These are phyloP conservation scores for Erigeron canadensis DNA, from an alignment of 129 eudicot species.

Conservation along the genomic window DNA sequence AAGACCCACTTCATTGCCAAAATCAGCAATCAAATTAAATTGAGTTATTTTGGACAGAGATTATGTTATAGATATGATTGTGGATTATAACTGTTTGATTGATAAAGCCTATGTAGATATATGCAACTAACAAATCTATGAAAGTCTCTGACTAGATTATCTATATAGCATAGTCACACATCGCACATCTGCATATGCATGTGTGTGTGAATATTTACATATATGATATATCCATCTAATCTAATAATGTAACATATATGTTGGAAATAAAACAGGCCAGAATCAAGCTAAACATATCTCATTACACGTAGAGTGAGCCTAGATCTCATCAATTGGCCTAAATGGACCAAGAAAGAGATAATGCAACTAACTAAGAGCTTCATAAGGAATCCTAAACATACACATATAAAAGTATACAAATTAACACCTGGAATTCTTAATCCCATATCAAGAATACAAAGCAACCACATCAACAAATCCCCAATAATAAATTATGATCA, in stretches of 20 bases:
- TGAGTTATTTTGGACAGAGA: not conserved
- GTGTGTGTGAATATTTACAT: not conserved
- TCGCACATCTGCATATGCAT: no score
- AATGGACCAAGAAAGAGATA: not conserved
- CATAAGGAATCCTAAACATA: not conserved
- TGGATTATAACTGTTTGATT: not conserved
- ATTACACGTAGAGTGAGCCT: not conserved
- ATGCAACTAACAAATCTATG: not conserved
- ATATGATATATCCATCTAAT: not conserved
- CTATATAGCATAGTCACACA: not conserved
- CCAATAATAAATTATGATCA: conserved; percentile 9
- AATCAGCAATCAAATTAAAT: not conserved
- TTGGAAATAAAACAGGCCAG: not conserved
- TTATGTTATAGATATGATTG: not conserved
- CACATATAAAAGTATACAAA: not conserved
- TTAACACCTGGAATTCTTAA: not conserved
- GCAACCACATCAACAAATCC: conserved; percentile 17
- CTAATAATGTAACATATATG: not conserved
- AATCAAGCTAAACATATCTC: not conserved
- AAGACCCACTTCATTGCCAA: not conserved
- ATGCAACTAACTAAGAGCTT: not conserved
- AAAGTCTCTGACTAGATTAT: not conserved
- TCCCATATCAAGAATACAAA: conserved; percentile 5
- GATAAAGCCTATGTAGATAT: conserved; percentile 1
- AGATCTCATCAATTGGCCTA: not conserved